Conservation (phyloP, 768 basidiomycete genomes). For the Amanita subjunquillea region DNA sequence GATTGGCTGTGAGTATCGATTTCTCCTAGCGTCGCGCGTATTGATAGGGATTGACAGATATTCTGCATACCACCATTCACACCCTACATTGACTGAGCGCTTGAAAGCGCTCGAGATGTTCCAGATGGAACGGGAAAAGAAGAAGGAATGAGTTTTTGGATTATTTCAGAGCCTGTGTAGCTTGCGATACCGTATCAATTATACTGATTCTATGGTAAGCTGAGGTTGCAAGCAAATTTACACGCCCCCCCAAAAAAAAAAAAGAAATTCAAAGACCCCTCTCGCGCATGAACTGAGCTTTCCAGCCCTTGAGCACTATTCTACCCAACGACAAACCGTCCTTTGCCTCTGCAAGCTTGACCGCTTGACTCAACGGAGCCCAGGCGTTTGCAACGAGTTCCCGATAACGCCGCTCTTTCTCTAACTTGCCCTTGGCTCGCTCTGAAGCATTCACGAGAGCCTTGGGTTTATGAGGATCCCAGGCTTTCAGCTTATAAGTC, state of each 20-base stretch:
- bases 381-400: slow-evolving; percentile 27
- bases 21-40: background rate
- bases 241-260: no score
- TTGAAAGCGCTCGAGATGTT: slow-evolving; percentile 71
- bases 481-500: slow-evolving; percentile 1
- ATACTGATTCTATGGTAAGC: background rate
- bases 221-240: no score
- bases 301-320: slow-evolving; percentile 16
- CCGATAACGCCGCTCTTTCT: slow-evolving; percentile 13
- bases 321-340: slow-evolving; percentile 41
- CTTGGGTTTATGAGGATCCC: slow-evolving; percentile 7
- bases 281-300: slow-evolving; percentile 1
- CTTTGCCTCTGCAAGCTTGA: slow-evolving; percentile 50
- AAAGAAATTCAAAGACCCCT: background rate
- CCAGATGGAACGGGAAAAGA: slow-evolving; percentile 36
- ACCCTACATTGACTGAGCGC: slow-evolving; percentile 89
- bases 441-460: slow-evolving; percentile 12
- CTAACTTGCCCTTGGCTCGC: slow-evolving; percentile 9
- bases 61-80: slow-evolving; percentile 93
- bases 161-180: background rate
- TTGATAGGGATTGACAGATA: slow-evolving; percentile 38
- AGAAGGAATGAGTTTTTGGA: slow-evolving; percentile 16
- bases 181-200: background rate
- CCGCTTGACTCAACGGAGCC: slow-evolving; percentile 40
- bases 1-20: slow-evolving; percentile 68